Evolutionary conservation across 2,329 filamentous ascomycete species (phyloP).

Genomic region (Hypoxylon sp.): DNA sequence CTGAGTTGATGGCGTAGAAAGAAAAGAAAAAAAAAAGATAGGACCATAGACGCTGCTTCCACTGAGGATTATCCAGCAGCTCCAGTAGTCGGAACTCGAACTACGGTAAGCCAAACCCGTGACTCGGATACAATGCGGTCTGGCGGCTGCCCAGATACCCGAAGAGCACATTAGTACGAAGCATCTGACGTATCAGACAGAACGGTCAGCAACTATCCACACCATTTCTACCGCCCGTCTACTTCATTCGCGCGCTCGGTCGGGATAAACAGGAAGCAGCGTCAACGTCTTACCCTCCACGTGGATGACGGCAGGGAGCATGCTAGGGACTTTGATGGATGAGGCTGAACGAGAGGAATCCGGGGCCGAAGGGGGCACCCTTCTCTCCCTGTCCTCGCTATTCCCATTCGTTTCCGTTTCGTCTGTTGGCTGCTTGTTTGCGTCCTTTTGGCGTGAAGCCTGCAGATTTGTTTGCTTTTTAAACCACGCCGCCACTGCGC

Average conservation of each 20-base stretch:
- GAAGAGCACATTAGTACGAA: neutral
- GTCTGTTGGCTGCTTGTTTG: slow-evolving; percentile 5
- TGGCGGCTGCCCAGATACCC: neutral
- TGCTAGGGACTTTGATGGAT: slow-evolving; percentile 7
- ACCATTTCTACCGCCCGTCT: neutral
- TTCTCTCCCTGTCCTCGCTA: neutral
- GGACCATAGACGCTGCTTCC: neutral
- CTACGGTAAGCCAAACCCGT: neutral
- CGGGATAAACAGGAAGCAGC: neutral
- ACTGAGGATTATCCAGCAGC: neutral
- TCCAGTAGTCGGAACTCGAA: neutral
- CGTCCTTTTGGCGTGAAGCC: slow-evolving; percentile 10
- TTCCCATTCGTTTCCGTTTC: neutral
- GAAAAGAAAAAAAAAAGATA: too few relatives aligned
- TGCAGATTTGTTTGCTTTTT: slow-evolving; percentile 31
- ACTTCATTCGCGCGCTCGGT: slow-evolving; percentile 3
- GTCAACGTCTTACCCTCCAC: slow-evolving; percentile 1
- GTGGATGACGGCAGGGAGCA: slow-evolving; percentile 9
- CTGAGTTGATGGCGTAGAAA: neutral
- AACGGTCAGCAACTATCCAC: neutral
- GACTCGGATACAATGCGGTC: slow-evolving; percentile 9
- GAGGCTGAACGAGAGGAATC: slow-evolving; percentile 10
- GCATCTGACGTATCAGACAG: neutral
- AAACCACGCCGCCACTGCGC: slow-evolving; percentile 13
- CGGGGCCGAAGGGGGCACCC: slow-evolving; percentile 3